phyloP scores from a whole-genome alignment of 768 basidiomycete genomes.

The Mycena venus region DNA sequence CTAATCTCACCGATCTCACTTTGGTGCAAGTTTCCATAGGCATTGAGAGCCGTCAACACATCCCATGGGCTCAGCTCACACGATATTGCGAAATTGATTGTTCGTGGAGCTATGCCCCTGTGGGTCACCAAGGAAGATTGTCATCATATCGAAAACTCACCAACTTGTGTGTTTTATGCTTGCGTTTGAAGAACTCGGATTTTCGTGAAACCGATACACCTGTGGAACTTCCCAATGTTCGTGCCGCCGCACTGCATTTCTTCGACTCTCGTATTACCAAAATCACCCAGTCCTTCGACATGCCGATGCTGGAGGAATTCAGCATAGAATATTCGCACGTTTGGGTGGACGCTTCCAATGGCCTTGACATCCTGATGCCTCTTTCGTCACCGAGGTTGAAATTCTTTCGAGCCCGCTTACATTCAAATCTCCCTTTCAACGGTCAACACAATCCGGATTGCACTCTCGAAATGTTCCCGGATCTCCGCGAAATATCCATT shows the following conservation, averaged over 20 bases:
- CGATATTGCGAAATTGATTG: slow-evolving; percentile 7
- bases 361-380: background rate
- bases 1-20: slow-evolving; percentile 13
- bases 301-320: slow-evolving; percentile 17
- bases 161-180: slow-evolving; percentile 1
- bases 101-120: background rate
- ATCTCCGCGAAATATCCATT: slow-evolving; percentile 8
- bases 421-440: too few relatives aligned
- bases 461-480: background rate
- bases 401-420: background rate
- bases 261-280: background rate
- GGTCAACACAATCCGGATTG: background rate
- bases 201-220: background rate
- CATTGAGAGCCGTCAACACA: too few relatives aligned
- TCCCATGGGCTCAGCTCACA: slow-evolving; percentile 21
- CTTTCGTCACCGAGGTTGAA: background rate
- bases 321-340: background rate
- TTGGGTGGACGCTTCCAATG: background rate
- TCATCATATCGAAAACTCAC: background rate
- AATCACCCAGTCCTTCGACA: background rate
- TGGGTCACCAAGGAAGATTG: too few relatives aligned
- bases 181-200: background rate
- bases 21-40: background rate
- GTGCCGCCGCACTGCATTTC: background rate
- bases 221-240: background rate